A percentile compares a stretch with the other conserved stretches of the same genome.
These are phyloP conservation scores for Coemansia biformis DNA, from an alignment of 192 early-diverging fungal species.

Conservation along the genomic window DNA sequence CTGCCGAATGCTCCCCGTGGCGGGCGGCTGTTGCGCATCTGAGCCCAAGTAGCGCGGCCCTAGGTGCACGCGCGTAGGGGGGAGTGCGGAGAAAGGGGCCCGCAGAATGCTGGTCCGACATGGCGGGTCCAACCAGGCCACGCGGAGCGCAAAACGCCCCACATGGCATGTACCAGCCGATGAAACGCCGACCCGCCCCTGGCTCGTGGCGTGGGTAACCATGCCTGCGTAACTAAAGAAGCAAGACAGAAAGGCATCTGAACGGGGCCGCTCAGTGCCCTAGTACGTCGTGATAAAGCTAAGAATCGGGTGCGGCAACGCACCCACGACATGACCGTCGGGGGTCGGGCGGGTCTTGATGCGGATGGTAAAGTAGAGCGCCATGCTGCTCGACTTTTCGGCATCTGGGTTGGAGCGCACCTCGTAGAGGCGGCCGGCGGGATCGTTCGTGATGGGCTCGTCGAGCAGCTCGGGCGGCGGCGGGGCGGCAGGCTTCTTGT, in stretches of 20 bases:
- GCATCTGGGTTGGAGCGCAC: conserved; percentile 29
- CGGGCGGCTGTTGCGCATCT: no score
- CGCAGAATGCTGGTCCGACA: neutral
- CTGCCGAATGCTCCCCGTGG: no score
- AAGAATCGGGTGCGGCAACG: conserved; percentile 36
- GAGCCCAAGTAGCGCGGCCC: no score
- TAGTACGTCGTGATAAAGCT: conserved; percentile 44
- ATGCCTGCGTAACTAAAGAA: no score
- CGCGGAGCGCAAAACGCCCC: neutral
- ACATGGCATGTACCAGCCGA: neutral
- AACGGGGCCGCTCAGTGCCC: no score
- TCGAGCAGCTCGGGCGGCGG: conserved; percentile 40
- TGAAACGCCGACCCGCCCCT: no score
- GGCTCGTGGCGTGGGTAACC: no score
- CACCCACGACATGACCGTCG: conserved; percentile 17
- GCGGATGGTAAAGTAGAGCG: conserved; percentile 39
- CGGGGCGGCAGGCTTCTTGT: conserved; percentile 26
- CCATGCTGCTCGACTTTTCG: conserved; percentile 32
- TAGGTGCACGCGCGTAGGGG: no score
- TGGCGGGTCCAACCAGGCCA: neutral
- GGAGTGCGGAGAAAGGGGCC: no score
- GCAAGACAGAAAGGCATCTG: no score
- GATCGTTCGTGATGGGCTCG: conserved; percentile 40
- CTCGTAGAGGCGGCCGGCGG: conserved; percentile 41
- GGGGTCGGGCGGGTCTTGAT: conserved; percentile 23